These are phyloP conservation scores for Silene conica DNA, from an alignment of 148 eudicot species.

Conservation along the genomic window DNA sequence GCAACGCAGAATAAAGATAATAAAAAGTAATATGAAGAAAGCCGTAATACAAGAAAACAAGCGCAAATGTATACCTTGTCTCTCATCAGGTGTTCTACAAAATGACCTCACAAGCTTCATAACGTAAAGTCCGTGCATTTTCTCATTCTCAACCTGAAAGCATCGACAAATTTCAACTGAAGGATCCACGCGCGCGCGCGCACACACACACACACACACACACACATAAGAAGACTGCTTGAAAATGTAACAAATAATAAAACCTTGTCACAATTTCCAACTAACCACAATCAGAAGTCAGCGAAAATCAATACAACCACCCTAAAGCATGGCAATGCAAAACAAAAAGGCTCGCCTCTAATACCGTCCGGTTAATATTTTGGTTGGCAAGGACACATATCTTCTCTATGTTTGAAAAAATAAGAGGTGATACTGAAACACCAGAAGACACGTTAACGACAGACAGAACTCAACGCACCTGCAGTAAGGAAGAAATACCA, in stretches of 20 bases:
- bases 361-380: not conserved
- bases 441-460: not conserved
- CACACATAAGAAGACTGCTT: not conserved
- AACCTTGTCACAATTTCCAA: not conserved
- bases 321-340: too few species aligned
- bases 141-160: conserved; percentile 65
- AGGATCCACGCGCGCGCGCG: conserved; percentile 7
- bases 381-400: not conserved
- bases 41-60: not conserved
- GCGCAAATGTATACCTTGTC: conserved; percentile 42
- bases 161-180: conserved; percentile 22
- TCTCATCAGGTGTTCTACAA: conserved; percentile 65
- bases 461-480: conserved; percentile 48
- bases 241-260: not conserved
- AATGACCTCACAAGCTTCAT: conserved; percentile 95
- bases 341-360: not conserved
- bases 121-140: conserved; percentile 77
- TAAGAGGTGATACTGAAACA: not conserved
- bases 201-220: conserved; percentile 5
- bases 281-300: not conserved
- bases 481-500: conserved; percentile 85
- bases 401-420: not conserved
- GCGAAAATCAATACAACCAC: too few species aligned
- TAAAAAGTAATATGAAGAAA: not conserved
- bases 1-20: not conserved